Evolutionary conservation across 495 filamentous ascomycete genomes (phyloP).

Genomic region (Entonaema liquescens): DNA sequence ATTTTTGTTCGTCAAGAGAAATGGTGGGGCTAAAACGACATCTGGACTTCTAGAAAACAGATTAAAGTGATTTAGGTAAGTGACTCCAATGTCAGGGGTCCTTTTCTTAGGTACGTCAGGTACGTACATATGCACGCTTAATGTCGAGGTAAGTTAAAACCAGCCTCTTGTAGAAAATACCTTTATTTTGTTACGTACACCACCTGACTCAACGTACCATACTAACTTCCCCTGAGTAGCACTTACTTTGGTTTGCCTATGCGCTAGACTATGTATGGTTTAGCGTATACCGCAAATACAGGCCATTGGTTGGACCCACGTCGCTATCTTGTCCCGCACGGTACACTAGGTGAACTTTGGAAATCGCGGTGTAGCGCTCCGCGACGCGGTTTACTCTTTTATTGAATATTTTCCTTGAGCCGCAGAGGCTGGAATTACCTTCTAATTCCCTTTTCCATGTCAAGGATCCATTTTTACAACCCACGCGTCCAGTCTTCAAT

Average conservation of each 20-base stretch:
- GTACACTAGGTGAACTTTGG: not conserved
- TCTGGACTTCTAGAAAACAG: not conserved
- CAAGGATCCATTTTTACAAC: not conserved
- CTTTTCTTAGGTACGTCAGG: not conserved
- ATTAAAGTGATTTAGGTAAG: not conserved
- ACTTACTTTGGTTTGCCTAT: not conserved
- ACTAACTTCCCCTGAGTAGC: not conserved
- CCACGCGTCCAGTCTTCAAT: not conserved
- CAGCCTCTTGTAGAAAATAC: not conserved
- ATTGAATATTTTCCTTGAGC: conserved; percentile 5
- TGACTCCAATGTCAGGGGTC: not conserved
- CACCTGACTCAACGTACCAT: not conserved
- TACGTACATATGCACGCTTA: not conserved
- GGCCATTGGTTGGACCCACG: conserved; percentile 27
- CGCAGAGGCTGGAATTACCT: not conserved
- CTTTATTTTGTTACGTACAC: not conserved
- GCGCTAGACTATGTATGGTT: not conserved
- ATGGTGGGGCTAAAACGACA: conserved; percentile 41
- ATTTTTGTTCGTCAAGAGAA: conserved; percentile 22
- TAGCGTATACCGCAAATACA: not conserved
- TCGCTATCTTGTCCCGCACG: conserved; percentile 7
- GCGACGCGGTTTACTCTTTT: conserved; percentile 32
- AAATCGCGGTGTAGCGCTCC: conserved; percentile 37
- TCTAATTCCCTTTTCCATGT: not conserved
- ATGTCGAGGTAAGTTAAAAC: not conserved